A percentile compares a stretch with the other conserved stretches of the same genome.
These are phyloP conservation scores for Chenopodium suecicum DNA, from an alignment of 148 eudicot species.

Conservation along the genomic window DNA sequence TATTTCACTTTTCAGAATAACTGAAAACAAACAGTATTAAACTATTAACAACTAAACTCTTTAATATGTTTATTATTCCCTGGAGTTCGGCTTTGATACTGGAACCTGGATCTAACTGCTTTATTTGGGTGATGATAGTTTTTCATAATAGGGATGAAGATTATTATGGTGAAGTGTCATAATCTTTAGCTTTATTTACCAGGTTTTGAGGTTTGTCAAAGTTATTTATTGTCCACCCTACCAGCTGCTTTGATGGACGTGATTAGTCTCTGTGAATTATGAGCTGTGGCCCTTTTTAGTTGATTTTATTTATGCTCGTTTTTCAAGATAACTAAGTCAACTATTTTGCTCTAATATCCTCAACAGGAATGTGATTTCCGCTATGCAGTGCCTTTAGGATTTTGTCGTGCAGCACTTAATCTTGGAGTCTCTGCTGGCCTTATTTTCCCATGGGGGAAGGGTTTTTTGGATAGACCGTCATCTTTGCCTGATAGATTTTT, in stretches of 20 bases:
- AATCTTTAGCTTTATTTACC: not conserved
- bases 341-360: constrained; percentile 19
- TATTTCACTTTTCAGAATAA: no score
- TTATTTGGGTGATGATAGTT: not conserved
- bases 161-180: not conserved
- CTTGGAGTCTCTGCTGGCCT: constrained; percentile 70
- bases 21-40: no score
- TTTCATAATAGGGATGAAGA: not conserved
- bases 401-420: constrained; percentile 65
- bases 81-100: not conserved
- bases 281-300: not conserved
- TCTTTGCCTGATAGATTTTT: constrained; percentile 76
- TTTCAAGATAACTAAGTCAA: not conserved
- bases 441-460: constrained; percentile 77
- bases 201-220: not conserved
- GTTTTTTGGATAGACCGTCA: constrained; percentile 57
- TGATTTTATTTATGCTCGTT: constrained; percentile 2
- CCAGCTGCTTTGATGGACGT: not conserved
- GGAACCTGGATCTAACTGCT: not conserved
- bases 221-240: not conserved
- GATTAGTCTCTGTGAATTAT: constrained; percentile 10
- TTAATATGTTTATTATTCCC: not conserved
- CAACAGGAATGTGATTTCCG: constrained; percentile 83
- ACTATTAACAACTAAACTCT: not conserved
- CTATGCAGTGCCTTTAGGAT: constrained; percentile 76